Evolutionary conservation across 352 stramenopile species (phyloP).

Genomic region (Thalassiosira hispida): DNA sequence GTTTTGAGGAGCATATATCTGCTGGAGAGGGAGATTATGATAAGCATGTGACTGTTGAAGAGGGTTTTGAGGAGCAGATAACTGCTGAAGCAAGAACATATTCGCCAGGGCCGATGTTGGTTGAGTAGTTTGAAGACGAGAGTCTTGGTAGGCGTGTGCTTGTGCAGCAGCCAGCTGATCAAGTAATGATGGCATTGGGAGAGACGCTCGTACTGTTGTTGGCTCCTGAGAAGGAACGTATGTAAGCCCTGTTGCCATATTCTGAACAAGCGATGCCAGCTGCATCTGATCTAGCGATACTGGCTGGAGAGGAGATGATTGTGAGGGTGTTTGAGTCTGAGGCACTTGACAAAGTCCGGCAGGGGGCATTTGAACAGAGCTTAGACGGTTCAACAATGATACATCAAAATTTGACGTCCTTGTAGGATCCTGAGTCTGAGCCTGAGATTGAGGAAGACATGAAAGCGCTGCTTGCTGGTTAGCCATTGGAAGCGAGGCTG

Average conservation of each 20-base stretch:
- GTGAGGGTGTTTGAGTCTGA: neutral
- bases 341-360: too few relatives aligned
- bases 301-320: neutral
- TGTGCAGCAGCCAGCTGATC: neutral
- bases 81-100: neutral
- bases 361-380: too few relatives aligned
- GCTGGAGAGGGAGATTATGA: neutral
- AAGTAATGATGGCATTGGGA: neutral
- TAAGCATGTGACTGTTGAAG: neutral
- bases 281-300: neutral
- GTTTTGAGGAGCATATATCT: neutral
- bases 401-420: too few relatives aligned
- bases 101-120: neutral
- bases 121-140: neutral
- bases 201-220: neutral
- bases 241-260: neutral
- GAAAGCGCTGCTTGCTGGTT: too few relatives aligned
- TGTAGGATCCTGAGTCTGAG: too few relatives aligned
- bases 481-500: too few relatives aligned
- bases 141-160: neutral
- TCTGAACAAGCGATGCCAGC: neutral
- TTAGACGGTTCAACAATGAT: too few relatives aligned
- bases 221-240: neutral
- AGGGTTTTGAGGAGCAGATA: neutral
- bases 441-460: too few relatives aligned